Evolutionary conservation across 176 grass and related monocot species (phyloP).

Genomic region (Eragrostis nindensis): DNA sequence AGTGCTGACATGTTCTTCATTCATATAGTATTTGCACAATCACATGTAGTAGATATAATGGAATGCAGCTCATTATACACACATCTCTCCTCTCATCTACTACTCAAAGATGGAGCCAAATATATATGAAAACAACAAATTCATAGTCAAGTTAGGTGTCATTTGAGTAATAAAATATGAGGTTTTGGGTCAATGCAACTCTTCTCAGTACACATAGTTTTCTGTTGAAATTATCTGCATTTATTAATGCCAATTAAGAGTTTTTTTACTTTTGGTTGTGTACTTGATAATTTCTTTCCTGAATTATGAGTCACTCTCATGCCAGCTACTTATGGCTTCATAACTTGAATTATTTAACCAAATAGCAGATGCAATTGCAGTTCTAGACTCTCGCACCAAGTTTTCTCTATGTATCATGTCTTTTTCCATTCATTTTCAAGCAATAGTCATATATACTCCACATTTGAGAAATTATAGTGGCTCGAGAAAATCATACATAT

Average conservation of each 20-base stretch:
- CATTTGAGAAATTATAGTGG: too few relatives aligned
- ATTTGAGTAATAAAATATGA: constrained; percentile 19
- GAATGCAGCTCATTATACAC: constrained; percentile 22
- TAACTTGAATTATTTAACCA: constrained; percentile 20
- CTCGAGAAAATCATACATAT: background rate
- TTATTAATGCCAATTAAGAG: background rate
- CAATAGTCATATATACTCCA: too few relatives aligned
- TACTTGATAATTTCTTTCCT: constrained; percentile 32
- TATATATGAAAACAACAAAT: background rate
- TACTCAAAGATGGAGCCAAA: background rate
- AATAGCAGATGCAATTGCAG: constrained; percentile 35
- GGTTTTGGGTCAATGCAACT: constrained; percentile 42
- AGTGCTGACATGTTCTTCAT: constrained; percentile 8
- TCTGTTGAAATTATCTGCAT: background rate
- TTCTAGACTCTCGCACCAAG: constrained; percentile 1
- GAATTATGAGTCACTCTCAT: constrained; percentile 43
- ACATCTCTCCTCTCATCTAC: background rate
- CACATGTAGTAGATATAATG: constrained; percentile 29
- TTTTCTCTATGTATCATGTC: constrained; percentile 28
- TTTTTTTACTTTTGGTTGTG: constrained; percentile 4
- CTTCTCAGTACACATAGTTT: constrained; percentile 25
- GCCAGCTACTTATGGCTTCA: constrained; percentile 37
- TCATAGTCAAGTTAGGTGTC: background rate
- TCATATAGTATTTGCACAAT: constrained; percentile 10
- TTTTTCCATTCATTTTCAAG: constrained; percentile 34